Evolutionary conservation across 2,329 filamentous ascomycete genomes (phyloP).

Genomic region (Aureobasidium pullulans): DNA sequence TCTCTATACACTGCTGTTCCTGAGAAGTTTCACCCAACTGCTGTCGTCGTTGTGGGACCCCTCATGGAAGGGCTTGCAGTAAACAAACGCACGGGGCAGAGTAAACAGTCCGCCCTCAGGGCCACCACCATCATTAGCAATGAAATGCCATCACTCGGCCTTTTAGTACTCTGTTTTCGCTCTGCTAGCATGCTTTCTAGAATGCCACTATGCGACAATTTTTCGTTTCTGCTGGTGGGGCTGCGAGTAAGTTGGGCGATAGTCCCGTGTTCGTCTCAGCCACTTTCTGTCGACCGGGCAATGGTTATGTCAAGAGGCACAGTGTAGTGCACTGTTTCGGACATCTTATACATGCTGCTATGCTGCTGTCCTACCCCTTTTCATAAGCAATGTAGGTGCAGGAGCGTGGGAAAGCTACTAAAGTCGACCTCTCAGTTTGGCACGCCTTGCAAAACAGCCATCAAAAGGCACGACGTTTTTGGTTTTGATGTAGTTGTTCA

Average conservation of each 20-base stretch:
- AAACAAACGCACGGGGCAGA: conserved; percentile 5
- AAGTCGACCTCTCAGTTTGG: too few species aligned
- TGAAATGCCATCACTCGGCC: not conserved
- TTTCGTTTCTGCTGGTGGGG: conserved; percentile 6
- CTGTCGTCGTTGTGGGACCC: conserved; percentile 2
- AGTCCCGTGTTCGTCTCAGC: not conserved
- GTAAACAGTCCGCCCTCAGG: conserved; percentile 5
- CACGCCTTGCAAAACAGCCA: too few species aligned
- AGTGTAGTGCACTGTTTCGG: not conserved
- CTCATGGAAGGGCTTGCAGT: not conserved
- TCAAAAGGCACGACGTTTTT: too few species aligned
- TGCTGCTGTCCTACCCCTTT: not conserved
- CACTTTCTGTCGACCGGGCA: conserved; percentile 1
- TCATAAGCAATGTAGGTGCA: too few species aligned
- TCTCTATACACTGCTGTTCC: not conserved
- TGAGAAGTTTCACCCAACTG: not conserved
- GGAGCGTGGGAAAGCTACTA: too few species aligned
- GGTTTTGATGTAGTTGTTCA: too few species aligned
- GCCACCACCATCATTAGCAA: conserved; percentile 9
- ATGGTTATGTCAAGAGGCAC: not conserved
- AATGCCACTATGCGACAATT: not conserved
- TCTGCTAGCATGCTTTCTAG: not conserved
- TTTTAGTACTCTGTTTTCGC: not conserved
- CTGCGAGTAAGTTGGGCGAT: not conserved
- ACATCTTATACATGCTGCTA: not conserved